Base-by-base conservation (phyloP, 2,329 filamentous ascomycete species). In the Chrysosphaeria jannelii region DNA sequence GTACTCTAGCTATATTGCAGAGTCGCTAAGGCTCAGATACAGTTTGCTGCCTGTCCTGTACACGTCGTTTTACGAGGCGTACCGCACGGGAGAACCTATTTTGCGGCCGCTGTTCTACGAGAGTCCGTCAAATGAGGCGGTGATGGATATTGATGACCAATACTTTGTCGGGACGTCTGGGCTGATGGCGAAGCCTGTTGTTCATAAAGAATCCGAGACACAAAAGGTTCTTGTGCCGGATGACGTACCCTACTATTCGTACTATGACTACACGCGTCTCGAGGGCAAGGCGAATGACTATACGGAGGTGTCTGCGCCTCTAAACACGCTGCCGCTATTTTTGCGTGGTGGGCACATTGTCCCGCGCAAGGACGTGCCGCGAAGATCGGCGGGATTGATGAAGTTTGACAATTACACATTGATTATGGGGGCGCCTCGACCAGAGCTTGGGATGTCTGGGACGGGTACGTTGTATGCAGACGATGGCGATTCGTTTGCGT, bases 301-400 rank as follows among this genome's bases (percentile, higher is more conserved):
- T 19, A 51, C 75, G 29, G 69, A 59, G 1, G 50, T 91, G 18
- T 45, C 60, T 1, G 74, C 81, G 1, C 74, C 79, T 0, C 53
- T 93, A 3, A 72, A 90, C 26, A 75, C 68, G 35, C 72, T 90
- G 10, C 81, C 85, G 1, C 46, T 97, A 9, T 53, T 97, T 21
- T 85, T 93, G 70, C 76, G 71, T 33, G 81, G 76, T 22, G 85
- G 85, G 2, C 74, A 93, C 41, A 68, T 97, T 35, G 67, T 93
- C 36, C 69, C 79, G 3, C 72, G 85, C 27, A 75, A 81, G 32
- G 85, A 97, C 37, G 63, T 67, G 13, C 78, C 79, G 4, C 64
- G 85, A 26, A 65, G 81, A 29, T 89, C 76, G 27, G 72, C 64
- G 27, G 66, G 71, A 11, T 53, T 91, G 21, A 93, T 93, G 85